Base-by-base conservation (phyloP, 1,284 basidiomycete species). In the Heterobasidion occidentale region DNA sequence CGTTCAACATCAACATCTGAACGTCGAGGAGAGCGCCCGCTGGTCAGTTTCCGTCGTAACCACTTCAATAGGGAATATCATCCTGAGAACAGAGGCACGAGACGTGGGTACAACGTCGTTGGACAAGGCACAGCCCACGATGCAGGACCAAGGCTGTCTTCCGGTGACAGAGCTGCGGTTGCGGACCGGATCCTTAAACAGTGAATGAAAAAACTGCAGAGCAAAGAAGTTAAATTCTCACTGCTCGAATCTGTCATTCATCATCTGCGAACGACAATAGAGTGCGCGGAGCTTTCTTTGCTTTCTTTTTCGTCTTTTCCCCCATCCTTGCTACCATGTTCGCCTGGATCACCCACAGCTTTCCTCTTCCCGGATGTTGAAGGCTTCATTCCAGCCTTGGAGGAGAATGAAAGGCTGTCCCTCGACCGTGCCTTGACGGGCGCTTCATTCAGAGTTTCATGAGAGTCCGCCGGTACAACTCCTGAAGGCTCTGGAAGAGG, bases 251-350 rank as follows among this genome's bases (percentile, higher is more conserved):
- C 9, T 17, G 44, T 63, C 60, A 74, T 55, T 73, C 68, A 52
- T 77, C 80, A 59, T 82, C 82, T 36, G 74, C 80, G 59, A 86
- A 86, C 0, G 84, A 86, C 15, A 86, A 68, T 56, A 69, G 68
- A 58, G 75, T 77, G 64, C 78, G 79, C 0, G 70, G 59, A 61
- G 77, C 79, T 71, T 80, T 77, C 63, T 73, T 79, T 51, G 66
- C 62, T 2, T 53, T 60, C 59, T 72, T 74, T 55, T 68, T 70
- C n/a, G 58, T 58, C 12, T 57, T 62, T 57, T 51, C 62, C 63
- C 48, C 55, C 57, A 17, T 64, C 61, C 14, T 34, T 35, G 34
- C 35, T 19, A 11, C 53, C 55, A 2, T 67, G 67, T 50, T 68
- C 66, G 34, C 69, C 65, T 33, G 61, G 63, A 46, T 72, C 71